Evolutionary conservation across 352 stramenopile genomes (phyloP).

Genomic region (Elongisporangium prolatum): DNA sequence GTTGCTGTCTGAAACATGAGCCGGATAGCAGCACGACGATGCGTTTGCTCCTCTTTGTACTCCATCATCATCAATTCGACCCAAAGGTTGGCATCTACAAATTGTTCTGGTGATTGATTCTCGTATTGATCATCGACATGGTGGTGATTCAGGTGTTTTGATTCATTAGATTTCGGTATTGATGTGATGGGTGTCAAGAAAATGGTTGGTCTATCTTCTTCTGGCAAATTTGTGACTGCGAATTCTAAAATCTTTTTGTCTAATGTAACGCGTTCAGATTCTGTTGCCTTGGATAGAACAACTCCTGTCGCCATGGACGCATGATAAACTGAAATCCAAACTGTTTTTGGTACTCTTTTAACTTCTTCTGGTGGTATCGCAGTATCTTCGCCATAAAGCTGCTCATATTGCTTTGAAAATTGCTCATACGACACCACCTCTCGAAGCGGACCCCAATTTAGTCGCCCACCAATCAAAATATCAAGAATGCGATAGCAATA

Average conservation of each 20-base stretch:
- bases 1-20: slow-evolving; percentile 92
- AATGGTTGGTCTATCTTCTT: slow-evolving; percentile 40
- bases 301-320: slow-evolving; percentile 68
- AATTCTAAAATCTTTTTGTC: slow-evolving; percentile 69
- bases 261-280: slow-evolving; percentile 42
- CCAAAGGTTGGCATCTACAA: slow-evolving; percentile 77
- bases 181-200: slow-evolving; percentile 27
- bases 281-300: slow-evolving; percentile 66
- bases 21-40: slow-evolving; percentile 83
- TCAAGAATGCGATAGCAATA: slow-evolving; percentile 86
- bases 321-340: slow-evolving; percentile 81
- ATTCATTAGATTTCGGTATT: slow-evolving; percentile 6
- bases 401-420: slow-evolving; percentile 48
- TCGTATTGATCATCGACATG: slow-evolving; percentile 4
- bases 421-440: slow-evolving; percentile 47
- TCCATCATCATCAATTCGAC: slow-evolving; percentile 87
- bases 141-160: neutral
- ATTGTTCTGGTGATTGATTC: slow-evolving; percentile 18
- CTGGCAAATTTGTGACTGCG: slow-evolving; percentile 56
- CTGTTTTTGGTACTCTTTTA: slow-evolving; percentile 48
- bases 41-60: slow-evolving; percentile 91
- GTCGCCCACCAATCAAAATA: slow-evolving; percentile 44
- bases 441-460: slow-evolving; percentile 65
- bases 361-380: neutral
- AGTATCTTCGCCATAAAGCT: slow-evolving; percentile 10